Base-by-base conservation (phyloP, 2,329 filamentous ascomycete species). In the Macroventuria anomochaeta region DNA sequence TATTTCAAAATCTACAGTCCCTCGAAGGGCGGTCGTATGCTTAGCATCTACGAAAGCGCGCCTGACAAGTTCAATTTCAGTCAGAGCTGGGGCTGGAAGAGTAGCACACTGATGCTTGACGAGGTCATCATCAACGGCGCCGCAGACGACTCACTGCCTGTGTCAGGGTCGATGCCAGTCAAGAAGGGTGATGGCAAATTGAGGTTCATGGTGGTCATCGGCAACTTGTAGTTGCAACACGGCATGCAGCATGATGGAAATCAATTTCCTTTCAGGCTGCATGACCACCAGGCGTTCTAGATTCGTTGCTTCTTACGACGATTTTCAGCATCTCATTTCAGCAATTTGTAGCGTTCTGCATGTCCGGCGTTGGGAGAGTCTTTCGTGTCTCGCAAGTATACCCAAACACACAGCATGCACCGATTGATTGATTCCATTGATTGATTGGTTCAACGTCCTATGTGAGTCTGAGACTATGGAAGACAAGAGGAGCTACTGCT, bases 1-100 rank as follows among this genome's bases (percentile, higher is more conserved):
- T 85, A 85, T 61, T 85, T 85, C 72, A 85, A 85, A 65, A 85
- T 85, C 46, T 85, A 84, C 70, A 80, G 76, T n/a, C 83, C 83
- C 0, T 80, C 76, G 18, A 83, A 83, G 58, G 83, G 81, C n/a
- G 83, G 83, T 3, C 71, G 83, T 12, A 80, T 85, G 76, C 67
- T 85, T 29, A 82, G 78, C 44, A 82, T 85, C n/a, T 85, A 85
- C 59, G 82, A 84, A 58, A 80, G 76, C 38, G 82, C 82, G 4
- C 83, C 83, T 1, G 83, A 85, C 61, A 77, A 77, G 49, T 85
- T 85, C 68, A 84, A 85, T 62, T 85, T 85, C 65, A 81, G 79
- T 39, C 83, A 85, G 70, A 83, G 80, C 57, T 85, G 83, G 83
- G 83, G 83, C 0, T 85, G 83, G 83, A 85, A 84, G 76, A 84